Base-by-base conservation (phyloP, 345 rosid species). In the Euphorbia peplus region DNA sequence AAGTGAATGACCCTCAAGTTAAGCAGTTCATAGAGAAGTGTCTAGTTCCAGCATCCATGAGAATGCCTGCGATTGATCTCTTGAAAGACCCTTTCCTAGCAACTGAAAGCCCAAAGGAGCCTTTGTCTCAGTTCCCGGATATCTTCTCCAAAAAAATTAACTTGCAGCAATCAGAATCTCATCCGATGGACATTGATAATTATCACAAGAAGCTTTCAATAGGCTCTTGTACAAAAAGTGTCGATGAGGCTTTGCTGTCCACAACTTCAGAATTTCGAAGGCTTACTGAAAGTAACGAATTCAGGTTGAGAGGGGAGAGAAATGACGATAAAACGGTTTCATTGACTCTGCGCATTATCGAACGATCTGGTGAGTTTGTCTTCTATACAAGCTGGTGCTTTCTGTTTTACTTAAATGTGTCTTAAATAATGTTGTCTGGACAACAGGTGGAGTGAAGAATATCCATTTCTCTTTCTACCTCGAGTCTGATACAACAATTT, bases 21-120 rank as follows among this genome's bases (percentile, higher is more conserved):
- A 90, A 84, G 75, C 72, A 37, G 54, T 88, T 95, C 75, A 90
- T 95, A 70, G 97, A 95, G 80, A 91, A 90, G 81, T 95, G 97
- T 71, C 72, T 95, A 30, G 86, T 88, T 63, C 89, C 96, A 54
- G 96, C 93, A 61, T 67, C 90, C 24, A 78, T 81, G 75, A 89
- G 99, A 78, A 66, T 82, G 59, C 80, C 99, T 51, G 99, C 97
- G 2, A 80, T 68, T 66, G 99, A 88, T 63, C 97, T 93, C 75
- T 64, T 95, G 30, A 60, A 68, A 73, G 95, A 95, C 57, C 85
- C 92, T 50, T 95, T 87, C 72, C 87, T 95, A 30, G 77, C 71
- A 6, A 50, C 61, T 15, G 76, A 60, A 47, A 62, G 9, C 72
- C 29, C 91, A 84, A 70, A 78, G 74, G 60, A 87, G 74, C 74